Percentiles rank a stretch among this genome's conserved stretches.
phyloP scores from a whole-genome alignment of 805 yeast genomes.

The Candida silvatica region DNA sequence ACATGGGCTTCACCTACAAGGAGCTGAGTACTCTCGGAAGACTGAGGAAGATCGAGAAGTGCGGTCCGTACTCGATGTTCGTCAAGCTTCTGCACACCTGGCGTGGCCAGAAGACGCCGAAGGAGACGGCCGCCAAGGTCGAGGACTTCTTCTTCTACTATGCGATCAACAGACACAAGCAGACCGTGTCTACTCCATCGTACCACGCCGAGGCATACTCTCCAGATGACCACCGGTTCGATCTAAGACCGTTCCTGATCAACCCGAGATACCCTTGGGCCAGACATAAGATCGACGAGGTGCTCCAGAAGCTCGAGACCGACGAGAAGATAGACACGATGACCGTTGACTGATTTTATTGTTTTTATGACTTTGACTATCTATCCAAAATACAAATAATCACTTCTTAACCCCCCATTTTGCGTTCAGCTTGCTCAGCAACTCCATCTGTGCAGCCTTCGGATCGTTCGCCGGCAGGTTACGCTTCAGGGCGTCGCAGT shows the following conservation, averaged over 20 bases:
- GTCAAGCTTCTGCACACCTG: slow-evolving; percentile 84
- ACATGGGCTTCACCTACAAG: slow-evolving; percentile 97
- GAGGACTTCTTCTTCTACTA: slow-evolving; percentile 88
- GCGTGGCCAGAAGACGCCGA: slow-evolving; percentile 79
- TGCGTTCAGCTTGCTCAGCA: slow-evolving; percentile 20
- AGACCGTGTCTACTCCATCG: slow-evolving; percentile 94
- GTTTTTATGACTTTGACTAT: background rate
- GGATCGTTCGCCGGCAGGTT: slow-evolving; percentile 6
- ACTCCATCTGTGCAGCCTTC: slow-evolving; percentile 14
- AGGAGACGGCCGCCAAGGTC: slow-evolving; percentile 84
- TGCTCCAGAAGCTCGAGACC: slow-evolving; percentile 48
- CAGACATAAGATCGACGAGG: slow-evolving; percentile 74
- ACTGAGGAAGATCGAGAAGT: slow-evolving; percentile 82
- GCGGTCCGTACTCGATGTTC: slow-evolving; percentile 96
- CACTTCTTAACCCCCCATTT: slow-evolving; percentile 26
- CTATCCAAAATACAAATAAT: background rate
- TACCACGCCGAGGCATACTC: slow-evolving; percentile 98
- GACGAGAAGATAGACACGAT: slow-evolving; percentile 29
- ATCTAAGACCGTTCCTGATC: slow-evolving; percentile 90
- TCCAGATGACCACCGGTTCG: slow-evolving; percentile 96
- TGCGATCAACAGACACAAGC: slow-evolving; percentile 93
- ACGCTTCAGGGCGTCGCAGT: slow-evolving; percentile 18
- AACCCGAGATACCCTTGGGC: slow-evolving; percentile 89
- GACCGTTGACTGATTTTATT: slow-evolving; percentile 38
- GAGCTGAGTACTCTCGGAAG: slow-evolving; percentile 88